Evolutionary conservation across 2,329 filamentous ascomycete genomes (phyloP).

Genomic region (Aspergillus pseudoterreus): DNA sequence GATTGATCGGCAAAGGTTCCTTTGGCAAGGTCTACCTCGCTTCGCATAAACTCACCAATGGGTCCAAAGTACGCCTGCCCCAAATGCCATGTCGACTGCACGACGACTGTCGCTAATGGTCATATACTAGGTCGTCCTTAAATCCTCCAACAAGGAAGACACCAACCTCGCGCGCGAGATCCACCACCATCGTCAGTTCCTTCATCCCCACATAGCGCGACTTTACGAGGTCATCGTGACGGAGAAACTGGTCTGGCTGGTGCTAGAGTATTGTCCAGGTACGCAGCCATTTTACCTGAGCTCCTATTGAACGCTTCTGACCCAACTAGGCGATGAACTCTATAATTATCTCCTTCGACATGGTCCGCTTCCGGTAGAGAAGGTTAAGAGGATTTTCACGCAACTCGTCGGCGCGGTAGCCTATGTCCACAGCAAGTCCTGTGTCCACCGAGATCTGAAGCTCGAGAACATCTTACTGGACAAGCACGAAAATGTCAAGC

Average conservation of each 20-base stretch:
- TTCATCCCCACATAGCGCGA: constrained; percentile 93
- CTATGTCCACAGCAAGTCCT: constrained; percentile 92
- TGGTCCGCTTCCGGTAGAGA: constrained; percentile 76
- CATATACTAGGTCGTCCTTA: constrained; percentile 79
- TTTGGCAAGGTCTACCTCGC: constrained; percentile 98
- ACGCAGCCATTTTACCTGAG: constrained; percentile 20
- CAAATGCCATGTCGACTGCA: background rate
- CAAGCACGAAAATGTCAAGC: constrained; percentile 94
- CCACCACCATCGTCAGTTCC: constrained; percentile 95
- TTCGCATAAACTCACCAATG: constrained; percentile 95
- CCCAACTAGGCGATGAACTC: constrained; percentile 74
- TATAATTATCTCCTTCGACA: constrained; percentile 92
- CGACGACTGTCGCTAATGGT: background rate
- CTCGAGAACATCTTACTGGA: constrained; percentile 95
- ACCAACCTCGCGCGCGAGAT: constrained; percentile 95
- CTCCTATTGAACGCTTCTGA: constrained; percentile 7
- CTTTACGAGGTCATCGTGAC: constrained; percentile 98
- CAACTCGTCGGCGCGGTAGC: constrained; percentile 92
- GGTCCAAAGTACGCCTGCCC: constrained; percentile 70
- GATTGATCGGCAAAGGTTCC: constrained; percentile 92
- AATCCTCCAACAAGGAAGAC: constrained; percentile 94
- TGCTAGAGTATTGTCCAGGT: constrained; percentile 94
- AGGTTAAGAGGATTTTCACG: constrained; percentile 93
- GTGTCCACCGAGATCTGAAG: constrained; percentile 94
- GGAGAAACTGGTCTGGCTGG: constrained; percentile 90